A percentile compares a stretch with the other conserved stretches of the same genome.
These are phyloP conservation scores for Trichoderma polysporum DNA, from an alignment of 2,329 filamentous ascomycete genomes.

Conservation along the genomic window DNA sequence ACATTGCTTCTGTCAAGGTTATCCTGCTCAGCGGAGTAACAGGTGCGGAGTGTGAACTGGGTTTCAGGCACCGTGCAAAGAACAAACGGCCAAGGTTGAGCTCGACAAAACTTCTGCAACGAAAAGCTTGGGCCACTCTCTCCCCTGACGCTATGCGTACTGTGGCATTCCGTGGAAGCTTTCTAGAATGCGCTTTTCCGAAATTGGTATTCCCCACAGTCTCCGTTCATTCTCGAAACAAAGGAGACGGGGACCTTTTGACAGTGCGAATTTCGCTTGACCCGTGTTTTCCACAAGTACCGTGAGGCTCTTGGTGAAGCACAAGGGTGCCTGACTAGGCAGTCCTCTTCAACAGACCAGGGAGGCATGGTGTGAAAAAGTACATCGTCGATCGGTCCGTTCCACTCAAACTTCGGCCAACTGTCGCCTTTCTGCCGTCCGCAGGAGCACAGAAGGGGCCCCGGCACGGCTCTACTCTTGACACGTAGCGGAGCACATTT, in stretches of 20 bases:
- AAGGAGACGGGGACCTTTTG: constrained; percentile 3
- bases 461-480: constrained; percentile 16
- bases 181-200: constrained; percentile 30
- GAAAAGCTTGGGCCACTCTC: background rate
- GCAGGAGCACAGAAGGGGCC: constrained; percentile 1
- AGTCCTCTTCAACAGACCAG: background rate
- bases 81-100: background rate
- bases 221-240: constrained; percentile 22
- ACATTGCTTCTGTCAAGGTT: background rate
- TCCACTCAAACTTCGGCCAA: constrained; percentile 19
- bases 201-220: constrained; percentile 18
- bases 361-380: background rate
- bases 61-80: background rate
- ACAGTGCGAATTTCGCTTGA: constrained; percentile 8
- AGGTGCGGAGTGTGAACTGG: background rate
- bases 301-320: constrained; percentile 12
- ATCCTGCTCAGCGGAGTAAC: background rate
- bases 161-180: constrained; percentile 28
- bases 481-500: constrained; percentile 16
- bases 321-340: constrained; percentile 1
- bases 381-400: constrained; percentile 17
- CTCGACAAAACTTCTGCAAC: constrained; percentile 16
- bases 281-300: background rate
- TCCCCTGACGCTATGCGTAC: constrained; percentile 24
- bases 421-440: constrained; percentile 16